Base-by-base conservation (phyloP, 1,284 basidiomycete genomes). In the Malassezia furfur region DNA sequence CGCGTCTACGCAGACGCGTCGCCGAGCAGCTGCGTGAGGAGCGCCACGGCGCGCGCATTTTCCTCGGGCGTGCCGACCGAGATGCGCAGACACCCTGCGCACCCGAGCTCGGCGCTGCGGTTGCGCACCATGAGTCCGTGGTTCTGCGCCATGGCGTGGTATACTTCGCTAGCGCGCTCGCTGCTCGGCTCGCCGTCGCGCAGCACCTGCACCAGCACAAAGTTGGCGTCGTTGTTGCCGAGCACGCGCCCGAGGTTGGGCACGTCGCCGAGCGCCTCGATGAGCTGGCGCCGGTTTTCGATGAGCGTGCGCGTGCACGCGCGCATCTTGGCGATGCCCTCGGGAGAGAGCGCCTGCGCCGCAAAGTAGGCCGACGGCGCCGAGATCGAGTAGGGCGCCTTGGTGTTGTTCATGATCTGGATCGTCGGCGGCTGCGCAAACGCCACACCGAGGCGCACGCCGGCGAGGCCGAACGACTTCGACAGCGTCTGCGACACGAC, bases 371-470 rank as follows among this genome's bases (percentile, higher is more conserved):
- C 88, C 2, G 90, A 89, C 0, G 91, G 91, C 0, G 86, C 82
- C 12, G 91, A 93, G 64, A 98, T 85, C 76, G 96, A 96, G 80
- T 98, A 99, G 0, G 93, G 93, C 0, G 93, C 94, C 76, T 98
- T 98, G 50, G 93, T 88, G 76, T 96, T 98, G 67, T 85, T 84
- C 59, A 98, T 82, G 64, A 96, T 82, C 72, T 93, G 91, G 46
- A 96, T 85, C 17, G 96, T 78, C 0, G 87, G 83, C 0, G 89
- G 89, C 63, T 91, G 86, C 2, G 89, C 88, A 59, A 96, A 79
- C 0, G 90, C 89, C 55, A 93, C 83, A 2, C 94, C 93, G 25
- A 98, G 78, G 43, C 91, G 82, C 67, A 99, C 94, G 6, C 85
- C 91, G 5, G 94, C 94, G 2, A 99, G 79, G 4, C 93, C 94